Percentiles rank a stretch among this genome's conserved stretches.
Evolutionary conservation across 1,284 basidiomycete genomes (phyloP).

Genomic region (Volvariella surrecta): DNA sequence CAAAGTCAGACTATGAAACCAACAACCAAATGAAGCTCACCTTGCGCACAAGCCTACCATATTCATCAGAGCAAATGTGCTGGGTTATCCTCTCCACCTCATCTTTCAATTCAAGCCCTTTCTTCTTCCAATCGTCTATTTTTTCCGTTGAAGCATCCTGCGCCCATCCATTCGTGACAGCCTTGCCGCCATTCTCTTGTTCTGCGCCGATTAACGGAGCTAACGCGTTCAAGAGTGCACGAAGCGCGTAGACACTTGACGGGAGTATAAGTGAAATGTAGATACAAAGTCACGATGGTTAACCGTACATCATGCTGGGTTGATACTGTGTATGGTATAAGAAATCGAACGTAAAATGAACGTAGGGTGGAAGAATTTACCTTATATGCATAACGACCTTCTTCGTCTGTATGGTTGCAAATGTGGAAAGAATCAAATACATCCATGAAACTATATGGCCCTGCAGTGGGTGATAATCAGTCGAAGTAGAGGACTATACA

Average conservation of each 20-base stretch:
- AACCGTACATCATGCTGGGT: conserved; percentile 46
- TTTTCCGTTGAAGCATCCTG: conserved; percentile 42
- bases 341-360: not conserved
- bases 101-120: conserved; percentile 43
- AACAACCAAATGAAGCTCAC: conserved; percentile 25
- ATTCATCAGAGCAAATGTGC: conserved; percentile 48
- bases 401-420: conserved; percentile 89
- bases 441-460: conserved; percentile 95
- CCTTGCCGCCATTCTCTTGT: conserved; percentile 38
- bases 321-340: conserved; percentile 28
- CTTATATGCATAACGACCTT: conserved; percentile 83
- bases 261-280: not conserved
- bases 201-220: conserved; percentile 82
- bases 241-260: conserved; percentile 65
- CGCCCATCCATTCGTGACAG: conserved; percentile 59
- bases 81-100: conserved; percentile 54
- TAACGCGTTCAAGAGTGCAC: conserved; percentile 66
- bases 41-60: conserved; percentile 59
- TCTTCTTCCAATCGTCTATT: conserved; percentile 52
- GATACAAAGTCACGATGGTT: conserved; percentile 5
- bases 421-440: conserved; percentile 80
- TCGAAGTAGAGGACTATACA: conserved; percentile 6
- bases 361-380: conserved; percentile 32
- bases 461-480: conserved; percentile 21
- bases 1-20: conserved; percentile 3